Evolutionary conservation across 768 basidiomycete genomes (phyloP).

Genomic region (Boletus reticuloceps): DNA sequence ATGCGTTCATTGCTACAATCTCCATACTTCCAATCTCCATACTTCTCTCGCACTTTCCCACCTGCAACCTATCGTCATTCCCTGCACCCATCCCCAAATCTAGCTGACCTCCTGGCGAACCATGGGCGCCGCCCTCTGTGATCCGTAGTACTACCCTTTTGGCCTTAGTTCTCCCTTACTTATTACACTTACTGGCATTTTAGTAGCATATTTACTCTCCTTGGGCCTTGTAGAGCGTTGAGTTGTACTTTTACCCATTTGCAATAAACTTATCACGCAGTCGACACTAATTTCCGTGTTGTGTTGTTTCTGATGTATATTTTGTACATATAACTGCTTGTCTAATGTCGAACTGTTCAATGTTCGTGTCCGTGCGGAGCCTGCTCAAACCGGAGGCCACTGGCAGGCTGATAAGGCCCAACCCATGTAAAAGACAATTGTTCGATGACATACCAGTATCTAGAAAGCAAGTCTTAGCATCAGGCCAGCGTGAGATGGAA

Average conservation of each 20-base stretch:
- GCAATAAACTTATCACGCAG: conserved; percentile 24
- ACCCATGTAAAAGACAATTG: neutral
- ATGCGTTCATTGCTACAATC: conserved; percentile 31
- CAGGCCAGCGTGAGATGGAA: conserved; percentile 1
- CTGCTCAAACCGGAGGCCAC: conserved; percentile 90
- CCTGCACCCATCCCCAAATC: conserved; percentile 9
- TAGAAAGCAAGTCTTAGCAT: conserved; percentile 20
- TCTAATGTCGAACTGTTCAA: conserved; percentile 10
- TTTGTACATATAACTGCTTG: conserved; percentile 7
- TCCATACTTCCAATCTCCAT: conserved; percentile 26
- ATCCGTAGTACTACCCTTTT: conserved; percentile 18
- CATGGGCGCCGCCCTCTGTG: conserved; percentile 3
- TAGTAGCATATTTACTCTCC: conserved; percentile 32
- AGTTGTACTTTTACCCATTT: conserved; percentile 31
- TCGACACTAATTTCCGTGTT: conserved; percentile 8
- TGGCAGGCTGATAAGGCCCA: conserved; percentile 30
- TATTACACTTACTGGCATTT: conserved; percentile 31
- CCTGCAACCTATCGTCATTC: conserved; percentile 23
- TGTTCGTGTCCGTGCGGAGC: conserved; percentile 61
- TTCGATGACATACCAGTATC: conserved; percentile 45
- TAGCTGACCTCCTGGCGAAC: conserved; percentile 19
- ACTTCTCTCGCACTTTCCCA: conserved; percentile 22
- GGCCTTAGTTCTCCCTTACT: conserved; percentile 21
- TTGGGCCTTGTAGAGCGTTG: conserved; percentile 31
- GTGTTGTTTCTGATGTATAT: conserved; percentile 10